phyloP scores from a whole-genome alignment of 1,284 basidiomycete species.

The Rhodofomes roseus region DNA sequence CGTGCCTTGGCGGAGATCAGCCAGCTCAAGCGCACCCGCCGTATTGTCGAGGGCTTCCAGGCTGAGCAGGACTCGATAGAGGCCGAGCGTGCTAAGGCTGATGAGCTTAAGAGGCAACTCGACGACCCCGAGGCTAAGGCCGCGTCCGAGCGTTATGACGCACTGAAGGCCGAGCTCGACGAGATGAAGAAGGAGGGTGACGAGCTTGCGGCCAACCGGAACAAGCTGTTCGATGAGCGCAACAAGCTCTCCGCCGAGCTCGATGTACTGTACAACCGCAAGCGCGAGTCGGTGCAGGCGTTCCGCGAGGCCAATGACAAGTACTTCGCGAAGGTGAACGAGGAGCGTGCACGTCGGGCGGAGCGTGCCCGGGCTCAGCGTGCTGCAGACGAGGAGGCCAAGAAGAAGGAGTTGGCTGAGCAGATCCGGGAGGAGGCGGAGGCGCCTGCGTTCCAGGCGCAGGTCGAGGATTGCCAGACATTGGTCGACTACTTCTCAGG shows the following conservation, averaged over 20 bases:
- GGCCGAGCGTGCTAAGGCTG: constrained; percentile 69
- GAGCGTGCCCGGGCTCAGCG: constrained; percentile 82
- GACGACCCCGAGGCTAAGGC: constrained; percentile 92
- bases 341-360: constrained; percentile 81
- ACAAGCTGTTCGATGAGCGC: constrained; percentile 78
- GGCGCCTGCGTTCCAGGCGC: constrained; percentile 84
- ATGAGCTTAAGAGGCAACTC: constrained; percentile 82
- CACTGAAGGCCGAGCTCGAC: constrained; percentile 85
- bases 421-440: constrained; percentile 90
- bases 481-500: constrained; percentile 89
- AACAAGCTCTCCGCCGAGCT: constrained; percentile 77
- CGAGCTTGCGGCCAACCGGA: constrained; percentile 78
- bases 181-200: constrained; percentile 84
- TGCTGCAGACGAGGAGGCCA: constrained; percentile 78
- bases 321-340: constrained; percentile 78
- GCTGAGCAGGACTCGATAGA: constrained; percentile 80
- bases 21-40: constrained; percentile 66
- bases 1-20: constrained; percentile 89
- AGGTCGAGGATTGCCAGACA: constrained; percentile 97
- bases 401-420: constrained; percentile 79
- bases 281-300: constrained; percentile 69
- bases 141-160: constrained; percentile 78
- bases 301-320: constrained; percentile 83
- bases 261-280: constrained; percentile 73
- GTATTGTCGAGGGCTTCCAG: constrained; percentile 77